These are phyloP conservation scores for Microcyclosporella mali DNA, from an alignment of 2,329 filamentous ascomycete genomes.

Conservation along the genomic window DNA sequence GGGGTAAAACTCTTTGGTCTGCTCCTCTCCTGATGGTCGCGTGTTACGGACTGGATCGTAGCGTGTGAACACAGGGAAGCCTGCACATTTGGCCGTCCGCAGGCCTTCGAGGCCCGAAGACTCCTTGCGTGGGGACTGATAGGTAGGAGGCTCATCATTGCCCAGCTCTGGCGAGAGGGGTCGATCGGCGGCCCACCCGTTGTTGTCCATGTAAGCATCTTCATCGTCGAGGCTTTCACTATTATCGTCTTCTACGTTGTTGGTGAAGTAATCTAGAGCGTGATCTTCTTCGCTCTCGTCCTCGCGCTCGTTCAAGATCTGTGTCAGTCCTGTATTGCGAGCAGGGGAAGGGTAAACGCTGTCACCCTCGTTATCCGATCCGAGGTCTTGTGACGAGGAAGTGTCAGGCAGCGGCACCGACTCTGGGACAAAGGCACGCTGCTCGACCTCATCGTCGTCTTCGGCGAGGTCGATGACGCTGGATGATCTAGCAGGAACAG, in stretches of 20 bases:
- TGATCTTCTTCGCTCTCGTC: too few relatives aligned
- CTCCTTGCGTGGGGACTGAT: too few relatives aligned
- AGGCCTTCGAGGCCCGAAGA: too few relatives aligned
- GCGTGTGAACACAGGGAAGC: background rate
- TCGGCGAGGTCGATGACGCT: conserved; percentile 16
- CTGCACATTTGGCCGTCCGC: too few relatives aligned
- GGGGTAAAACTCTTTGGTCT: background rate
- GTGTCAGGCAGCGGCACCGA: background rate
- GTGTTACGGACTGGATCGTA: conserved; percentile 26
- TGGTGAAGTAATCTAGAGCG: too few relatives aligned
- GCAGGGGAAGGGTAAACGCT: background rate
- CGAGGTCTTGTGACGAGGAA: background rate
- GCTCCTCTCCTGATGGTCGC: conserved; percentile 8
- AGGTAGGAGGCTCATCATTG: too few relatives aligned
- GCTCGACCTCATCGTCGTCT: conserved; percentile 14
- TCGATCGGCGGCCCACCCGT: background rate
- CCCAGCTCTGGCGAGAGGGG: conserved; percentile 8
- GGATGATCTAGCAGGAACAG: conserved; percentile 2
- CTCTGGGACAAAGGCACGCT: conserved; percentile 6
- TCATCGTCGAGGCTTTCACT: conserved; percentile 3
- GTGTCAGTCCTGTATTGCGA: conserved; percentile 10
- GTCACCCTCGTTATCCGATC: background rate
- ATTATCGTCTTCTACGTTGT: conserved; percentile 2
- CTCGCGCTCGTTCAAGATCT: conserved; percentile 19
- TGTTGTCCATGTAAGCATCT: background rate